These are phyloP conservation scores for Medicago arabica DNA, from an alignment of 306 rosid genomes.

Conservation along the genomic window DNA sequence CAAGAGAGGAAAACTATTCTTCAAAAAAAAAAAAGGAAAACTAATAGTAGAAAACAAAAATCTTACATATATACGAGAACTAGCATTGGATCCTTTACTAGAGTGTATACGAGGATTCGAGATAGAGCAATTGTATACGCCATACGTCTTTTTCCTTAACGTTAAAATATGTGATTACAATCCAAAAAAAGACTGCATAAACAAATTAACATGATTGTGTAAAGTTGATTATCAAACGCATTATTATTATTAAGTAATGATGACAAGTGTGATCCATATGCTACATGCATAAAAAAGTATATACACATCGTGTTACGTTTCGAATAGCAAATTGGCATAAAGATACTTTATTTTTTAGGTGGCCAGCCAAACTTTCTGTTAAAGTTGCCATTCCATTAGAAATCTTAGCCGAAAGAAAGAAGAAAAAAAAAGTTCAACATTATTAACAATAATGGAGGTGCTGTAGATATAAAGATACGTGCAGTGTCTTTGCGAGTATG, in stretches of 20 bases:
- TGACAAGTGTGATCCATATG: slow-evolving; percentile 39
- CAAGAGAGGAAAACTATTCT: too few relatives aligned
- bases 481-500: slow-evolving; percentile 41
- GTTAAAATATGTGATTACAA: slow-evolving; percentile 19
- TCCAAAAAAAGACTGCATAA: slow-evolving; percentile 8
- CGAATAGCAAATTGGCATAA: slow-evolving; percentile 40
- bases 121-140: slow-evolving; percentile 11
- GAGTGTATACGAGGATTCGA: slow-evolving; percentile 20
- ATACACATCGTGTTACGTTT: slow-evolving; percentile 34
- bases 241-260: slow-evolving; percentile 32
- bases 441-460: slow-evolving; percentile 40
- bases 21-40: too few relatives aligned
- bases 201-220: background rate
- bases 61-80: background rate
- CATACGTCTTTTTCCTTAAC: slow-evolving; percentile 13
- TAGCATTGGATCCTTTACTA: slow-evolving; percentile 22
- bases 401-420: slow-evolving; percentile 30
- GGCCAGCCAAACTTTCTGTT: slow-evolving; percentile 54
- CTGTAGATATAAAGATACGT: slow-evolving; percentile 39
- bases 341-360: slow-evolving; percentile 49
- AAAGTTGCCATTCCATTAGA: slow-evolving; percentile 46
- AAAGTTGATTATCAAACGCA: slow-evolving; percentile 27
- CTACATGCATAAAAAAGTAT: slow-evolving; percentile 45
- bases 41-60: too few relatives aligned
- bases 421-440: slow-evolving; percentile 17